Percentiles rank a stretch among this genome's conserved stretches.
phyloP scores from a whole-genome alignment of 257 asterid species.

The Nicotiana tomentosiformis region DNA sequence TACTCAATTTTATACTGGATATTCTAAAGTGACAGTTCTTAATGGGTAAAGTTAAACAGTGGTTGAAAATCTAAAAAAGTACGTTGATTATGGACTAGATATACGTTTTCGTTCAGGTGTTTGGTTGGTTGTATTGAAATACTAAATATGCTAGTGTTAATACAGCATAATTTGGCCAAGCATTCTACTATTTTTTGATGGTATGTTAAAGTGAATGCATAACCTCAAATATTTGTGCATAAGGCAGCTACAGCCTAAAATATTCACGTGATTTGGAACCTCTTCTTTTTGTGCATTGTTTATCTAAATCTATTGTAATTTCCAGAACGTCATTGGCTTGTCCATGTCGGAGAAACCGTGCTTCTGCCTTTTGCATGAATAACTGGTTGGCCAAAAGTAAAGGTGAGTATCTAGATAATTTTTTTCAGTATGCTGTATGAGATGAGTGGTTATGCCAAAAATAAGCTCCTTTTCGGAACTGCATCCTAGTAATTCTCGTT shows the following conservation, averaged over 20 bases:
- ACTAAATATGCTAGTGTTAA: no score
- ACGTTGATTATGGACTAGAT: background rate
- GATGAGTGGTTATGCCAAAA: background rate
- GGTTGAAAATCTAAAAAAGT: background rate
- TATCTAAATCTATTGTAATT: slow-evolving; percentile 3
- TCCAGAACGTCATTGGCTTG: slow-evolving; percentile 33
- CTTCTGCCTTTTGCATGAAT: slow-evolving; percentile 27
- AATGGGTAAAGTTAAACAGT: background rate
- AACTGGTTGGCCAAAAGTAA: slow-evolving; percentile 25
- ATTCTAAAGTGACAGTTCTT: background rate
- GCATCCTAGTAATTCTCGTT: background rate
- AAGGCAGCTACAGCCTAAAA: background rate
- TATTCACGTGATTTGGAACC: background rate
- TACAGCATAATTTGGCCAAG: background rate
- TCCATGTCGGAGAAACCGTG: slow-evolving; percentile 32
- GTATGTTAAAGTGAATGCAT: background rate
- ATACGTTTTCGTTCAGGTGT: background rate
- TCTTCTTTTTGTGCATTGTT: background rate
- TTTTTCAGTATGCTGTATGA: background rate
- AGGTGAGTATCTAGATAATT: slow-evolving; percentile 37
- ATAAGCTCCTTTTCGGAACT: background rate
- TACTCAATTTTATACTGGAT: background rate
- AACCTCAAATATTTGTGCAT: background rate
- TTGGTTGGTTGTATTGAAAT: background rate
- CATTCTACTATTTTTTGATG: background rate